A percentile compares a stretch with the other conserved stretches of the same genome.
Conservation (phyloP, 2,329 filamentous ascomycete genomes). For the Blastomyces emzantsi region DNA sequence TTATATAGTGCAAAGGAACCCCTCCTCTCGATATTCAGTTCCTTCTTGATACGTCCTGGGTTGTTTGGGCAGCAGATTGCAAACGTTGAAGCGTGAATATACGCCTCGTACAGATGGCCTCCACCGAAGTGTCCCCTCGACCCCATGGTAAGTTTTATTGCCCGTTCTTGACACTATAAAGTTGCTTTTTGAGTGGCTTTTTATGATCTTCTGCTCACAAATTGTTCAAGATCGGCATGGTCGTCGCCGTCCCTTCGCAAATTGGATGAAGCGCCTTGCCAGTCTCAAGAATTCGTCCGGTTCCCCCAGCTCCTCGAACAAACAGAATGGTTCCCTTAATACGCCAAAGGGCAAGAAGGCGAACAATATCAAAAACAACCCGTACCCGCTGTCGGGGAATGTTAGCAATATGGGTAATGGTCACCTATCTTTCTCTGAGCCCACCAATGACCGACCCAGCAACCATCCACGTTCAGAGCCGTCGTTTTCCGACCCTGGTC, state of each 20-base stretch:
- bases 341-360: slow-evolving; percentile 48
- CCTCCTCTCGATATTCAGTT: not conserved
- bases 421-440: slow-evolving; percentile 43
- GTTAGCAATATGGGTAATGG: slow-evolving; percentile 36
- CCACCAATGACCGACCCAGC: slow-evolving; percentile 42
- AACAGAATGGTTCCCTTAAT: slow-evolving; percentile 21
- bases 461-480: slow-evolving; percentile 49
- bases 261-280: slow-evolving; percentile 88
- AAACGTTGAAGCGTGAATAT: not conserved
- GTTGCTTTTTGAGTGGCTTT: slow-evolving; percentile 9
- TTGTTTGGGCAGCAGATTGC: not conserved
- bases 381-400: slow-evolving; percentile 76
- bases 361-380: slow-evolving; percentile 65
- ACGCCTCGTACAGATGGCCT: slow-evolving; percentile 26
- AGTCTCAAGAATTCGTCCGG: slow-evolving; percentile 71
- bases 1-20: not conserved
- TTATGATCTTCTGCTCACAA: slow-evolving; percentile 6
- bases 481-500: slow-evolving; percentile 53
- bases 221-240: slow-evolving; percentile 53
- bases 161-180: not conserved
- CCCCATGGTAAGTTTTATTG: slow-evolving; percentile 34
- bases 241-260: slow-evolving; percentile 77
- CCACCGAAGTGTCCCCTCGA: slow-evolving; percentile 32
- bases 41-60: not conserved
- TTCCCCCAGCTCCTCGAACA: slow-evolving; percentile 36